Percentiles rank a stretch among this genome's conserved stretches.
Conservation (phyloP, 768 basidiomycete genomes). For the Kwoniella europaea region DNA sequence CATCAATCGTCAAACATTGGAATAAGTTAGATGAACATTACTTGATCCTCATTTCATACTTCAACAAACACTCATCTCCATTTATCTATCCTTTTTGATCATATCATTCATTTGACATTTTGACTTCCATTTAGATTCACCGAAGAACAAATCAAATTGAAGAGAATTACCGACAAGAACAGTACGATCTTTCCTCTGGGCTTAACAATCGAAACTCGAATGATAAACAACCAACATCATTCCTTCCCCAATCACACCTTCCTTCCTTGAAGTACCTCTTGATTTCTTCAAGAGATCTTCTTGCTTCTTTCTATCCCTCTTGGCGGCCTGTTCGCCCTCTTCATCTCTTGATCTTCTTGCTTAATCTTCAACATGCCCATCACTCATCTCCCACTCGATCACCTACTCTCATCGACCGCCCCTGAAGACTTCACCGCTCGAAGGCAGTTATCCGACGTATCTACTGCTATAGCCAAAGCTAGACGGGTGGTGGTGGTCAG, state of each 20-base stretch:
- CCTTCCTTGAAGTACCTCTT: constrained; percentile 1
- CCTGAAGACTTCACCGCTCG: constrained; percentile 44
- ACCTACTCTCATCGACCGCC: constrained; percentile 37
- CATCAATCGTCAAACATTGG: constrained; percentile 7
- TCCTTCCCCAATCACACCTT: not conserved
- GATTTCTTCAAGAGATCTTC: not conserved
- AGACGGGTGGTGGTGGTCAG: constrained; percentile 88
- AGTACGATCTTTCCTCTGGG: not conserved
- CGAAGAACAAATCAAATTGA: too few relatives aligned
- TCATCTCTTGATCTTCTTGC: not conserved
- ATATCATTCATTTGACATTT: not conserved
- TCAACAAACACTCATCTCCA: not conserved
- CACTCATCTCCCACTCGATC: constrained; percentile 48
- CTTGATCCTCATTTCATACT: not conserved
- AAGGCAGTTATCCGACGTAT: constrained; percentile 68
- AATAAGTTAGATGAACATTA: not conserved
- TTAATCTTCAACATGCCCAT: constrained; percentile 31
- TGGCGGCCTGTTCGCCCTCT: not conserved
- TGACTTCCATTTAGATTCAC: too few relatives aligned
- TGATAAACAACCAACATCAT: not conserved
- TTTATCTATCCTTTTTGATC: not conserved
- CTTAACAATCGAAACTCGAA: not conserved
- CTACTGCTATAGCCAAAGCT: constrained; percentile 77
- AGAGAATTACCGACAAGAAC: not conserved
- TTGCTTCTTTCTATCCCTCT: not conserved